Evolutionary conservation across 345 rosid genomes (phyloP).

Genomic region (Hypericum perforatum): DNA sequence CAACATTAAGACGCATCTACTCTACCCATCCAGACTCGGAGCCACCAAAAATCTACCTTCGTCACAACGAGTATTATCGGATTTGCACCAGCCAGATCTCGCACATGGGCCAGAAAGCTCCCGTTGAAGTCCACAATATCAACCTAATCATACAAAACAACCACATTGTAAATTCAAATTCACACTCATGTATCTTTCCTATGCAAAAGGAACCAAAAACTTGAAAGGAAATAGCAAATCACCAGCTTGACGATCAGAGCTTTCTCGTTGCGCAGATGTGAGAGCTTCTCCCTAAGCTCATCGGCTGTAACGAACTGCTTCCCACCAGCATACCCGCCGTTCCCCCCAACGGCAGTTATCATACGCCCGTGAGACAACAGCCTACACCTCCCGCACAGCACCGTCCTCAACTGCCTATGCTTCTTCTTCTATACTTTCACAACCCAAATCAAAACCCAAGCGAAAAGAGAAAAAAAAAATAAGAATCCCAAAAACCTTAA

Average conservation of each 20-base stretch:
- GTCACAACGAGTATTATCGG: constrained; percentile 84
- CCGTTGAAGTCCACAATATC: constrained; percentile 95
- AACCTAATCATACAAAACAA: constrained; percentile 36
- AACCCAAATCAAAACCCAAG: too few species aligned
- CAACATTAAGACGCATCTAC: background rate
- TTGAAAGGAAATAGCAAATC: background rate
- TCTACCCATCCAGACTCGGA: background rate
- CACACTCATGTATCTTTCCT: background rate
- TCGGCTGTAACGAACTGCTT: constrained; percentile 84
- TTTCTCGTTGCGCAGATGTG: constrained; percentile 66
- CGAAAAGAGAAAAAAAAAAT: too few species aligned
- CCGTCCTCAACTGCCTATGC: constrained; percentile 81
- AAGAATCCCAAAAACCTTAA: too few species aligned
- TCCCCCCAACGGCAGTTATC: constrained; percentile 95
- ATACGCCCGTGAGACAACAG: constrained; percentile 93
- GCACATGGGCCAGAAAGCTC: constrained; percentile 81
- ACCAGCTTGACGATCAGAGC: constrained; percentile 81
- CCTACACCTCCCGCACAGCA: constrained; percentile 83
- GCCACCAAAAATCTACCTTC: constrained; percentile 39
- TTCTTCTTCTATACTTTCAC: constrained; percentile 62
- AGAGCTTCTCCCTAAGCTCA: constrained; percentile 75
- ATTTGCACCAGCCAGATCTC: constrained; percentile 87
- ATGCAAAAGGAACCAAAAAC: background rate
- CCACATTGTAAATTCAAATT: constrained; percentile 6
- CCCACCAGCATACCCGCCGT: constrained; percentile 91